A percentile compares a stretch with the other conserved stretches of the same genome.
Evolutionary conservation across 306 rosid species (phyloP).

Genomic region (Castanospermum australe): DNA sequence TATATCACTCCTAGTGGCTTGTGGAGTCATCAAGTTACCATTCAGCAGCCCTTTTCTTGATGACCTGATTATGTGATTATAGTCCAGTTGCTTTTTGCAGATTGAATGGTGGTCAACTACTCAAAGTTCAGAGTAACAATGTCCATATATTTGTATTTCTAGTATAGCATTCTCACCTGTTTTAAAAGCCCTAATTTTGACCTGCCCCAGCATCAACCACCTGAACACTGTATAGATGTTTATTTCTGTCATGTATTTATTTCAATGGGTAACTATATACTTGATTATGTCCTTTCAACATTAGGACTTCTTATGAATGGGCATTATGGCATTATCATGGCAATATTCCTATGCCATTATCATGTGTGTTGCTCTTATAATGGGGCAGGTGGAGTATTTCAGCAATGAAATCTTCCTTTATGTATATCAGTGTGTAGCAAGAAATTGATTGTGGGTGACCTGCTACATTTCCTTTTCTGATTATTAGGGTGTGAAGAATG

Average conservation of each 20-base stretch:
- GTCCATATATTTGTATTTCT: background rate
- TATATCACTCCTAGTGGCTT: slow-evolving; percentile 59
- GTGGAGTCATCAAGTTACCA: slow-evolving; percentile 75
- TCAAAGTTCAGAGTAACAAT: background rate
- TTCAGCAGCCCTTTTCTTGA: slow-evolving; percentile 59
- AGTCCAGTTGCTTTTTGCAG: background rate
- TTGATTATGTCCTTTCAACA: background rate
- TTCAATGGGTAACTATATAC: background rate
- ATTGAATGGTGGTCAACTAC: background rate
- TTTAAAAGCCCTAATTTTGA: background rate
- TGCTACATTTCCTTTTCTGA: background rate
- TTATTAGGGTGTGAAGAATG: background rate
- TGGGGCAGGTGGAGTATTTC: background rate
- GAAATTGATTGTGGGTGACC: background rate
- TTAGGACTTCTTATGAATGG: background rate
- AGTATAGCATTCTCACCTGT: background rate
- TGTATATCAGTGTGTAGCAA: background rate
- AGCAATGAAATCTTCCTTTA: background rate
- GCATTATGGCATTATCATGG: background rate
- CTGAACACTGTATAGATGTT: background rate
- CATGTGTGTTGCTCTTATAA: background rate
- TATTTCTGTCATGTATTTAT: too few species aligned
- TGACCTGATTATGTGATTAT: slow-evolving; percentile 61
- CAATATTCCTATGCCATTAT: background rate
- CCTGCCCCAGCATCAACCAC: background rate